A percentile compares a stretch with the other conserved stretches of the same genome.
Evolutionary conservation across 768 basidiomycete genomes (phyloP).

Genomic region (Panaeolus papilionaceus): DNA sequence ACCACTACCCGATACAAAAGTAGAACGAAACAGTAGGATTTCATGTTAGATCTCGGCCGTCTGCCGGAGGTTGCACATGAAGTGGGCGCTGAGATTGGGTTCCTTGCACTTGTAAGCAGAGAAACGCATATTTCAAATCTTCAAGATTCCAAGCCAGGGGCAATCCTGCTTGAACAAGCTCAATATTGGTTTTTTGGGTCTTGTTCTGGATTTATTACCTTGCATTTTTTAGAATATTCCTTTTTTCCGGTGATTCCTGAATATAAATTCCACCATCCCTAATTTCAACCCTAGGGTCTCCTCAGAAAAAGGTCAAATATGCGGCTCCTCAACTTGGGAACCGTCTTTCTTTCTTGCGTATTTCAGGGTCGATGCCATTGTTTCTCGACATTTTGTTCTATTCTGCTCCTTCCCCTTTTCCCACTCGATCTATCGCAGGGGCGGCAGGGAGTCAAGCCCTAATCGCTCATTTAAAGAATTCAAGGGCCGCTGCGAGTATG

Average conservation of each 20-base stretch:
- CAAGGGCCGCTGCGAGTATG: conserved; percentile 8
- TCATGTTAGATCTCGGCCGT: background rate
- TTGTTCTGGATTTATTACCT: conserved; percentile 5
- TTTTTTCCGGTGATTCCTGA: background rate
- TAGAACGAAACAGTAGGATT: background rate
- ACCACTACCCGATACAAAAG: background rate
- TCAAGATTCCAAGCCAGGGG: conserved; percentile 5
- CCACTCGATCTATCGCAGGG: conserved; percentile 17
- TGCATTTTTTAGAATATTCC: background rate
- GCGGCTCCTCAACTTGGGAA: conserved; percentile 16
- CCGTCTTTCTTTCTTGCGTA: conserved; percentile 24
- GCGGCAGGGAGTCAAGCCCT: conserved; percentile 15
- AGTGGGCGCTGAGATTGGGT: conserved; percentile 1
- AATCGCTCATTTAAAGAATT: conserved; percentile 9
- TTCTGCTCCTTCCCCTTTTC: conserved; percentile 13
- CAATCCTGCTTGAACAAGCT: background rate
- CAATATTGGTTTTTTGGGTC: background rate
- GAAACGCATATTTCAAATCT: background rate
- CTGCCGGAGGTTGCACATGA: background rate
- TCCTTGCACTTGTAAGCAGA: conserved; percentile 1
- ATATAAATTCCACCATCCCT: background rate
- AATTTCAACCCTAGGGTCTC: background rate
- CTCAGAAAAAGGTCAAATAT: conserved; percentile 2
- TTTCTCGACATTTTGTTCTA: conserved; percentile 17
- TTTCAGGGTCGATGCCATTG: conserved; percentile 11